These are phyloP conservation scores for Neurospora africana DNA, from an alignment of 495 filamentous ascomycete genomes.

Conservation along the genomic window DNA sequence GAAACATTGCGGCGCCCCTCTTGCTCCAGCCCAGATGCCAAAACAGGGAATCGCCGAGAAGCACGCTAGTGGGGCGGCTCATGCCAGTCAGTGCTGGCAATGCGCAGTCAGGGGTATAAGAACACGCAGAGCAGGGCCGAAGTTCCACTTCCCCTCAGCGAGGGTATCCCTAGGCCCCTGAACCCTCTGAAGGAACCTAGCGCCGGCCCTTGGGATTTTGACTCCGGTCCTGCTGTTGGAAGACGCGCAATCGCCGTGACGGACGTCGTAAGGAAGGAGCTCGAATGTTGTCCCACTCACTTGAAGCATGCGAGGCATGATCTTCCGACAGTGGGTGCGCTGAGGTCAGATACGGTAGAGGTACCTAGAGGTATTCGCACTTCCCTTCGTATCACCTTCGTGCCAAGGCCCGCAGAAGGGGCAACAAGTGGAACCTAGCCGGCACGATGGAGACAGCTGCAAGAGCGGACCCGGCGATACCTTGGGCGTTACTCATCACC, in stretches of 20 bases:
- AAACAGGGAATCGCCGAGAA: slow-evolving; percentile 16
- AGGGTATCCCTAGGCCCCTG: background rate
- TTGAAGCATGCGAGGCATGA: background rate
- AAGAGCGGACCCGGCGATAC: background rate
- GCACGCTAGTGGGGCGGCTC: background rate
- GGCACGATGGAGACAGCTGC: background rate
- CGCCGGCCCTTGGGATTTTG: background rate
- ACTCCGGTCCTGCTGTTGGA: background rate
- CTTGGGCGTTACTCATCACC: background rate
- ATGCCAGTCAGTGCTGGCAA: background rate
- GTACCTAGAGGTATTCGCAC: background rate
- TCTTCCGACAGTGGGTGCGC: background rate
- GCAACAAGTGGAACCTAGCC: no score
- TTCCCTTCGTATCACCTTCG: background rate
- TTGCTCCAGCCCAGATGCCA: slow-evolving; percentile 10
- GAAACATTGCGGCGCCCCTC: slow-evolving; percentile 13
- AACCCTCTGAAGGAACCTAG: background rate
- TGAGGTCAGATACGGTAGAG: background rate
- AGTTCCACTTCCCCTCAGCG: background rate
- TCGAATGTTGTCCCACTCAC: background rate
- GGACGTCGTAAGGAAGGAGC: background rate
- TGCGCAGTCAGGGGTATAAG: background rate
- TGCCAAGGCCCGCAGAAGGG: background rate
- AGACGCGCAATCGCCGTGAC: background rate
- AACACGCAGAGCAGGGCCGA: background rate